These are phyloP conservation scores for Pythium grandisporangium DNA, from an alignment of 352 stramenopile genomes.

Conservation along the genomic window DNA sequence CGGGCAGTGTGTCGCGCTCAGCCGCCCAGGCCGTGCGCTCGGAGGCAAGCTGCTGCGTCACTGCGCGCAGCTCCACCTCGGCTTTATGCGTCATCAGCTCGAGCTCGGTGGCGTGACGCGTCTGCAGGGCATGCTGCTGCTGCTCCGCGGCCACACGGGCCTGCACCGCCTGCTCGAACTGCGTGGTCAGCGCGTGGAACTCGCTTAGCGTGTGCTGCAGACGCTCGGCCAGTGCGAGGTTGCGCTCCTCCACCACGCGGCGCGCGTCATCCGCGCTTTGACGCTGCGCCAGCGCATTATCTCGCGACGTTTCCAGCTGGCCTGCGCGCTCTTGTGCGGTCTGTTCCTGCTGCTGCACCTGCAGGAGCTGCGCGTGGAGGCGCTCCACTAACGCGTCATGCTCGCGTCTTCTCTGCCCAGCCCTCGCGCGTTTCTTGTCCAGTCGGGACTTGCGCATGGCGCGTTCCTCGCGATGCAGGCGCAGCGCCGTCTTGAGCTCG, in stretches of 20 bases:
- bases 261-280: constrained; percentile 26
- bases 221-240: constrained; percentile 40
- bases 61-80: constrained; percentile 30
- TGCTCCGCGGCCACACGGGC: constrained; percentile 37
- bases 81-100: constrained; percentile 54
- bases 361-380: constrained; percentile 26
- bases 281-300: constrained; percentile 12
- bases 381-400: constrained; percentile 36
- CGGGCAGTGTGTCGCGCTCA: constrained; percentile 50
- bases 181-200: constrained; percentile 58
- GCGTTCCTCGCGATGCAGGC: constrained; percentile 42
- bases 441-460: constrained; percentile 60
- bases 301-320: constrained; percentile 15
- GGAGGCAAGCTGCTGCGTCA: constrained; percentile 18
- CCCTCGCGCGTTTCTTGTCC: constrained; percentile 64
- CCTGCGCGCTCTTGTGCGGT: constrained; percentile 6
- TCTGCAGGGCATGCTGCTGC: constrained; percentile 29
- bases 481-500: constrained; percentile 62
- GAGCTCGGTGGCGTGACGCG: constrained; percentile 36
- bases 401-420: constrained; percentile 46
- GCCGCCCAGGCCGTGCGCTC: constrained; percentile 26
- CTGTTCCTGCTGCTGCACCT: not conserved
- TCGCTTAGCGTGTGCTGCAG: constrained; percentile 54
- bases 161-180: constrained; percentile 44
- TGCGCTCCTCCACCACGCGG: constrained; percentile 31